Base-by-base conservation (phyloP, 352 stramenopile species). In the Phytopythium litorale region DNA sequence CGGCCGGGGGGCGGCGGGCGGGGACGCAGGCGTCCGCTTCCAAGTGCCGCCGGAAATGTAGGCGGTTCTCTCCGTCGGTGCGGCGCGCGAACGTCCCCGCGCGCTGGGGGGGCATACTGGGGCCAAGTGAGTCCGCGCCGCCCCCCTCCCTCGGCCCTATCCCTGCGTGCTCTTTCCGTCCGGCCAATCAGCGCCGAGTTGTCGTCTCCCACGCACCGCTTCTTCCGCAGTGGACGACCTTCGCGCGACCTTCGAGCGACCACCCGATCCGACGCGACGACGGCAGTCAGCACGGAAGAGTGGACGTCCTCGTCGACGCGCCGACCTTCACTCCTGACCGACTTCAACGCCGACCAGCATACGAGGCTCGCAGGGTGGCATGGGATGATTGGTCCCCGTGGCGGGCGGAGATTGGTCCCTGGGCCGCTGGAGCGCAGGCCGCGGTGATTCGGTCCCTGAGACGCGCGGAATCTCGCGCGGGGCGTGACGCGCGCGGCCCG, bases 171-270 rank as follows among this genome's bases (percentile, higher is more conserved):
- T 19, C n/a, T 58, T 35, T n/a, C n/a, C n/a, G 28, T 32, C 32
- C 12, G n/a, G 35, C 53, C 53, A 46, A 48, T 58, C 53, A 49
- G 35, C 13, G 53, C 32, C 53, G 35, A 19, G n/a, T 8, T 28
- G 7, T 30, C 54, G 18, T 46, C 54, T 28, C 35, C 54, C 23
- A 21, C 32, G 33, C 23, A 25, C 23, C 48, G 4, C 49, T 55
- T 55, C n/a, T 40, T 33, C 49, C 49, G 21, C 48, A 6, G 6
- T 32, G 33, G 12, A 33, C 37, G 53, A 58, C 53, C 35, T 58
- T 58, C 53, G 54, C n/a, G 35, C 38, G 35, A 60, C 54, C 16
- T 56, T 56, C 50, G 18, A 4, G 12, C 37, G 37, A 60, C 46
- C 7, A 9, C n/a, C 37, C 3, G 25, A 15, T 7, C 28, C 54